These are phyloP conservation scores for Hanseniaspora lindneri DNA, from an alignment of 805 yeast species.

Conservation along the genomic window DNA sequence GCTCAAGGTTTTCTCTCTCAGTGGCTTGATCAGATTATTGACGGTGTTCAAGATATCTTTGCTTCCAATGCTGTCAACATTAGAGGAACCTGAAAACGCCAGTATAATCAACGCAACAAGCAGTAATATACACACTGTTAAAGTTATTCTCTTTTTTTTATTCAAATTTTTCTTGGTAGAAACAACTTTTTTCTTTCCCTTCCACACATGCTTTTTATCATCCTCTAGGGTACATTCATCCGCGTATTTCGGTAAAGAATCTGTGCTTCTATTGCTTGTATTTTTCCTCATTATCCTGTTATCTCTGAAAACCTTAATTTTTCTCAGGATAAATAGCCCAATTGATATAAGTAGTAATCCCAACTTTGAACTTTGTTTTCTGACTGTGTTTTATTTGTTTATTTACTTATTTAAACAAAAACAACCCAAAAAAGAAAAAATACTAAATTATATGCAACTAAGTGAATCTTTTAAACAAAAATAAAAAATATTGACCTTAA, in stretches of 20 bases:
- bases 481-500: no score
- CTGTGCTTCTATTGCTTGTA: neutral
- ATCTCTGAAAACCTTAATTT: constrained; percentile 1
- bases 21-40: constrained; percentile 11
- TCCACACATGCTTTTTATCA: constrained; percentile 5
- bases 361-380: no score
- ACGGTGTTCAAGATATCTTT: constrained; percentile 4
- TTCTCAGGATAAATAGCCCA: constrained; percentile 5
- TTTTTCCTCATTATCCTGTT: neutral
- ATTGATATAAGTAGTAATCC: constrained; percentile 11
- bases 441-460: no score
- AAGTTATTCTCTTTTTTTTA: neutral
- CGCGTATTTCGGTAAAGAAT: constrained; percentile 5
- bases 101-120: neutral
- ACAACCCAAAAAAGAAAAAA: no score
- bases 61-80: neutral
- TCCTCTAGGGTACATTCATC: neutral
- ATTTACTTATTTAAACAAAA: no score
- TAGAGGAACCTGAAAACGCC: neutral
- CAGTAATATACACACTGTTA: neutral
- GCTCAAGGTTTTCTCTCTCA: neutral
- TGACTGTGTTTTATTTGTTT: no score
- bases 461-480: no score
- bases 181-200: neutral
- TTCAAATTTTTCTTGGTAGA: neutral